Conservation (phyloP, 2,329 filamentous ascomycete species). For the Emericellopsis atlantica region DNA sequence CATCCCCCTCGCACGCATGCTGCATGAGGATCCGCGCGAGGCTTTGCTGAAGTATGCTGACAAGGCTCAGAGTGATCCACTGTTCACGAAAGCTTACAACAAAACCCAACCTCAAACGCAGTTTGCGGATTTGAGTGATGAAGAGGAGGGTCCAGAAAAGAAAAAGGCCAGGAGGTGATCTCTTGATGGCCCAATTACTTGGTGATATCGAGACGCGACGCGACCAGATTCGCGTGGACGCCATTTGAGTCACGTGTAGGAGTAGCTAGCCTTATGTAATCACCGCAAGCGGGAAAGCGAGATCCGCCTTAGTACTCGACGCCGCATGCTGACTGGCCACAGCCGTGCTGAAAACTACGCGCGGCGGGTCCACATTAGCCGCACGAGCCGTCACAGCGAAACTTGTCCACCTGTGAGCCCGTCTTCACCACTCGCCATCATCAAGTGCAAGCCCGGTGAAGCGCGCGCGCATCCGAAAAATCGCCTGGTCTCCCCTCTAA, state of each 20-base stretch:
- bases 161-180: conserved; percentile 43
- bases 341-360: conserved; percentile 32
- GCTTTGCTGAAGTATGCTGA: conserved; percentile 92
- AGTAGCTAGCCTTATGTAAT: conserved; percentile 2
- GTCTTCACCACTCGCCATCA: conserved; percentile 41
- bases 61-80: conserved; percentile 79
- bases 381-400: conserved; percentile 35
- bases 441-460: conserved; percentile 25
- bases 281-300: background rate
- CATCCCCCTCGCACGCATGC: conserved; percentile 82
- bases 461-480: conserved; percentile 46
- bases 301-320: background rate
- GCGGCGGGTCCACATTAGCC: conserved; percentile 19
- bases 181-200: background rate
- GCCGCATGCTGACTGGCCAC: conserved; percentile 3
- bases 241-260: background rate
- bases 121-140: conserved; percentile 82
- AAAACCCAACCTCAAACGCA: conserved; percentile 85
- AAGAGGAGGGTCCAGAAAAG: conserved; percentile 58
- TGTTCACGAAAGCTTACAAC: conserved; percentile 91
- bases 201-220: background rate
- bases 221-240: background rate
- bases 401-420: conserved; percentile 28
- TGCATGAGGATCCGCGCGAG: conserved; percentile 91
- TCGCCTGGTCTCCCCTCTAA: conserved; percentile 46